Percentiles rank a stretch among this genome's conserved stretches.
Conservation (phyloP, 352 stramenopile species). For the Globisporangium recalcitrans region DNA sequence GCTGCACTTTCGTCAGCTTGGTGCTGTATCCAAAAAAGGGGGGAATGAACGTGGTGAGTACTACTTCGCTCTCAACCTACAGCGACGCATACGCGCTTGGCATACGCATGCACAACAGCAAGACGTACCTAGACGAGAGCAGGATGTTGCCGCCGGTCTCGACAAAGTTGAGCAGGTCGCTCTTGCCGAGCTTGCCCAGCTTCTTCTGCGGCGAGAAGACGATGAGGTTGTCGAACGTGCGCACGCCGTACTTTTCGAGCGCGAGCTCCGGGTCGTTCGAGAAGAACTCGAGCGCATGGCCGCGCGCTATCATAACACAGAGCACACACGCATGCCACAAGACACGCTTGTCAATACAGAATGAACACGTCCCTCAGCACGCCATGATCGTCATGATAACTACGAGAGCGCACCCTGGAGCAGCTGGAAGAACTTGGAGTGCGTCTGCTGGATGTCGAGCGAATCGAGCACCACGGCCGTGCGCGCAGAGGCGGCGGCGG, state of each 20-base stretch:
- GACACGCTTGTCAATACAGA: no score
- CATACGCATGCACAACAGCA: neutral
- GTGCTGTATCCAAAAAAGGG: slow-evolving; percentile 18
- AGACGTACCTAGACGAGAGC: slow-evolving; percentile 40
- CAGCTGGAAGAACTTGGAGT: slow-evolving; percentile 74
- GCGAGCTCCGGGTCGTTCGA: slow-evolving; percentile 45
- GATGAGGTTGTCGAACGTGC: slow-evolving; percentile 87
- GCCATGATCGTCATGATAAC: neutral
- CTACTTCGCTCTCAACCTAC: no score
- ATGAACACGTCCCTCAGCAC: neutral
- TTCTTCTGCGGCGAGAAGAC: slow-evolving; percentile 85
- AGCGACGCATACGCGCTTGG: neutral
- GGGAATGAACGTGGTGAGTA: neutral
- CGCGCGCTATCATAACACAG: slow-evolving; percentile 33
- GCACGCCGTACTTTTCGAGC: slow-evolving; percentile 84
- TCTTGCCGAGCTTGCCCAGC: slow-evolving; percentile 57
- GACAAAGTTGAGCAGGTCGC: slow-evolving; percentile 79
- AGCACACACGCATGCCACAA: slow-evolving; percentile 4
- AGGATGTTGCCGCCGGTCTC: slow-evolving; percentile 84
- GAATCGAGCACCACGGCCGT: slow-evolving; percentile 70
- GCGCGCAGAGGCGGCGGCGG: slow-evolving; percentile 29
- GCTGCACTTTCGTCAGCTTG: slow-evolving; percentile 76
- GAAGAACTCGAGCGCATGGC: slow-evolving; percentile 64
- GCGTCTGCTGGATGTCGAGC: slow-evolving; percentile 47
- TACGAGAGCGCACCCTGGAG: slow-evolving; percentile 31